These are phyloP conservation scores for Coemansia sp. DNA, from an alignment of 192 early-diverging fungal genomes.

Conservation along the genomic window DNA sequence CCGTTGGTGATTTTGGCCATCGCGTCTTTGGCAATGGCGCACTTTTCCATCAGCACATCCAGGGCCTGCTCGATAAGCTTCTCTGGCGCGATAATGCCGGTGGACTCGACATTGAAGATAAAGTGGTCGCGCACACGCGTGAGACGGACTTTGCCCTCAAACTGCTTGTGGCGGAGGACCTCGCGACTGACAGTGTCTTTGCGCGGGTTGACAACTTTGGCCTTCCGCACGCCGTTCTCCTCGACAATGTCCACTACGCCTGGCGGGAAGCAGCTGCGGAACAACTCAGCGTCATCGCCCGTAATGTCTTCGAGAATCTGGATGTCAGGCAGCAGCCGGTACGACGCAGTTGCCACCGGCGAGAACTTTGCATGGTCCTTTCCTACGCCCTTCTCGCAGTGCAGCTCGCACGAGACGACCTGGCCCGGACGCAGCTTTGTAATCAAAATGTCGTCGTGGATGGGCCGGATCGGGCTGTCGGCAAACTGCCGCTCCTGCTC, in stretches of 20 bases:
- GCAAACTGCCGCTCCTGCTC: conserved; percentile 74
- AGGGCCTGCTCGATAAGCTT: conserved; percentile 73
- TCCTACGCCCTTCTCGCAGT: conserved; percentile 89
- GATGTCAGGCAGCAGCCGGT: conserved; percentile 91
- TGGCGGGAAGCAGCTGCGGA: conserved; percentile 80
- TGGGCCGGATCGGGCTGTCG: conserved; percentile 67
- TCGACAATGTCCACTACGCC: conserved; percentile 80
- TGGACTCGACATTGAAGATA: conserved; percentile 94
- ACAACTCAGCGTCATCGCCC: conserved; percentile 76
- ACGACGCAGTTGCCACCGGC: conserved; percentile 93
- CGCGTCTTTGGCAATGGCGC: conserved; percentile 63
- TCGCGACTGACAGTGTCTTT: conserved; percentile 95
- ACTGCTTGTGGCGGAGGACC: conserved; percentile 88
- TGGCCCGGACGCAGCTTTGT: conserved; percentile 93
- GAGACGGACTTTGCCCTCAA: conserved; percentile 84
- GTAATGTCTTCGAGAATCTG: conserved; percentile 78
- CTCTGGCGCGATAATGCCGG: conserved; percentile 76
- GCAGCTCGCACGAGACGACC: conserved; percentile 75
- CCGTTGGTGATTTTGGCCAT: conserved; percentile 35
- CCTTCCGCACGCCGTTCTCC: conserved; percentile 67
- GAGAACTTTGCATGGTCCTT: conserved; percentile 98
- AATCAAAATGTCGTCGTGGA: conserved; percentile 89
- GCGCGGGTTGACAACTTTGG: conserved; percentile 82
- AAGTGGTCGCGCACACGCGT: conserved; percentile 94
- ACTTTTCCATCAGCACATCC: conserved; percentile 79